phyloP scores from a whole-genome alignment of 139 green algal genomes.

The Chlorella sorokiniana region DNA sequence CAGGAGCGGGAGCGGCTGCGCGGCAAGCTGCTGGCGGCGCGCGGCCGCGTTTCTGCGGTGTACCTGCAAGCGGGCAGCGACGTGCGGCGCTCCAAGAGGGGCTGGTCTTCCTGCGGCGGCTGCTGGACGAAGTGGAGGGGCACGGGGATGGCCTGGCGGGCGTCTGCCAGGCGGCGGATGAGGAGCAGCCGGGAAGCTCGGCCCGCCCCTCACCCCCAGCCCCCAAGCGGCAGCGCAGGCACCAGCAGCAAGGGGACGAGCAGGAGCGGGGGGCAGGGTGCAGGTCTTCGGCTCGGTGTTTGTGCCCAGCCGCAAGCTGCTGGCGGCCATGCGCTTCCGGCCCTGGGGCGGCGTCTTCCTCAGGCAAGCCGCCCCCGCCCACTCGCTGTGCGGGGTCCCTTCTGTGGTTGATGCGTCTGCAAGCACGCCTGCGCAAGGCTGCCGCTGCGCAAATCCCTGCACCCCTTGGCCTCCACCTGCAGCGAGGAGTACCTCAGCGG shows the following conservation, averaged over 20 bases:
- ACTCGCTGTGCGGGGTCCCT: neutral
- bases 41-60: constrained; percentile 31
- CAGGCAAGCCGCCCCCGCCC: neutral
- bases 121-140: neutral
- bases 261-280: no score
- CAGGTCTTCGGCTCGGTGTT: constrained; percentile 52
- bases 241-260: neutral
- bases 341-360: constrained; percentile 66
- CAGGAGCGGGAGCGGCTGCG: constrained; percentile 42
- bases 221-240: neutral
- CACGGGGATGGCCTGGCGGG: neutral
- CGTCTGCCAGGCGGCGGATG: neutral
- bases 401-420: neutral
- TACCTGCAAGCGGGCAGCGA: constrained; percentile 57
- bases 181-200: neutral
- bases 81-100: constrained; percentile 34
- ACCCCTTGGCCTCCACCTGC: neutral
- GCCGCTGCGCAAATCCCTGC: no score
- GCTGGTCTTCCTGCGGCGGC: constrained; percentile 27
- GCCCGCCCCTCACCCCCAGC: no score
- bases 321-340: constrained; percentile 62
- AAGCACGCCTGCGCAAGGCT: no score
- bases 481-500: constrained; percentile 52
- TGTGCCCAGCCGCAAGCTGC: constrained; percentile 53
- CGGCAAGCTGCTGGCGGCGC: constrained; percentile 40